Percentiles rank a stretch among this genome's conserved stretches.
Conservation (phyloP, 1,284 basidiomycete species). For the Heliocybe sulcata region DNA sequence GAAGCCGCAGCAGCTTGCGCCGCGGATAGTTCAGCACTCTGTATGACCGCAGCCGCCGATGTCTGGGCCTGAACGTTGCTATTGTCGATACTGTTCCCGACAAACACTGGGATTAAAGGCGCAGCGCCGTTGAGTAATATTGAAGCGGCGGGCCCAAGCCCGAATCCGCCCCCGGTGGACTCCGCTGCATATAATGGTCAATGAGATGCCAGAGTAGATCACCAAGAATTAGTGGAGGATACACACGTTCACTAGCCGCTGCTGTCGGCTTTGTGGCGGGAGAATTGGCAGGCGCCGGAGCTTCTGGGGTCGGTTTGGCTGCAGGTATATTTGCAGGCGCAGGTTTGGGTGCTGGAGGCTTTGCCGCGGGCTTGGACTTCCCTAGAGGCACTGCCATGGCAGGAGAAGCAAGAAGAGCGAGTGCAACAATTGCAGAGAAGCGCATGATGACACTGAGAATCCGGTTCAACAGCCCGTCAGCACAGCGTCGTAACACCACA, state of each 20-base stretch:
- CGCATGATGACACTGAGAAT: neutral
- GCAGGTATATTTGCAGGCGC: neutral
- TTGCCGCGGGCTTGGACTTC: neutral
- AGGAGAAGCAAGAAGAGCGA: neutral
- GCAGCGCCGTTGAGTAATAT: no score
- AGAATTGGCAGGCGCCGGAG: no score
- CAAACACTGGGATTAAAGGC: neutral
- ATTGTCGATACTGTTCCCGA: neutral
- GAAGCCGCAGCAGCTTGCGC: neutral
- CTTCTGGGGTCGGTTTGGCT: neutral
- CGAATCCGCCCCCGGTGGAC: no score
- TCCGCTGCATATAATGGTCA: no score
- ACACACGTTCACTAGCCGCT: no score
- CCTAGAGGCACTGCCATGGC: neutral
- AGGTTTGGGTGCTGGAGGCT: neutral
- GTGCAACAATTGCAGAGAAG: neutral
- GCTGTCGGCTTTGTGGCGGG: no score
- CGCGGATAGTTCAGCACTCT: neutral
- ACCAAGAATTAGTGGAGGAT: no score
- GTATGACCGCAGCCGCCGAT: neutral
- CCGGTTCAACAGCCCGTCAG: no score
- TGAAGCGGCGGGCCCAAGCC: no score
- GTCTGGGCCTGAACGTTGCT: neutral
- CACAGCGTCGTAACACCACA: no score
- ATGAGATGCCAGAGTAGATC: no score